Evolutionary conservation across 768 basidiomycete species (phyloP).

Genomic region (Tephrocybe rancida): DNA sequence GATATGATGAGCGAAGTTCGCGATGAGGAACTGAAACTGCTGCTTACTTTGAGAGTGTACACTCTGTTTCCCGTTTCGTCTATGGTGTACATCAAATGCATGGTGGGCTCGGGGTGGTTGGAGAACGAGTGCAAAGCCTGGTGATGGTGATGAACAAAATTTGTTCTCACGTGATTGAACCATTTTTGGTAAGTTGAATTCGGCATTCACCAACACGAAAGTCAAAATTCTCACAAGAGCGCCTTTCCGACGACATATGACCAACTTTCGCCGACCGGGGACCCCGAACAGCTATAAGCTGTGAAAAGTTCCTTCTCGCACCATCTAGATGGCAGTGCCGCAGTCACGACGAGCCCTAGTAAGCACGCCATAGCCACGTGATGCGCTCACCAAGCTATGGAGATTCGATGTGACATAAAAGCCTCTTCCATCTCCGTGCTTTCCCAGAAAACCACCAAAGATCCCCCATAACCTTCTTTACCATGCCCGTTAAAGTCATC

Average conservation of each 20-base stretch:
- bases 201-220: too few relatives aligned
- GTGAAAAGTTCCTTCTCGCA: not conserved
- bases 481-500: slow-evolving; percentile 43
- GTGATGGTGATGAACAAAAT: not conserved
- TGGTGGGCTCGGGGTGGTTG: slow-evolving; percentile 38
- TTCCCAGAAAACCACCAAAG: not conserved
- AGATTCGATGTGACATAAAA: slow-evolving; percentile 1
- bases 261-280: too few relatives aligned
- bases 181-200: not conserved
- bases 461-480: not conserved
- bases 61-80: slow-evolving; percentile 77
- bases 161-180: slow-evolving; percentile 10
- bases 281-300: too few relatives aligned
- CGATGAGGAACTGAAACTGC: not conserved
- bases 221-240: too few relatives aligned
- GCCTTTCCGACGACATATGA: not conserved
- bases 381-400: slow-evolving; percentile 17
- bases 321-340: not conserved
- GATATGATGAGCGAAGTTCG: not conserved
- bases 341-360: not conserved
- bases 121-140: not conserved
- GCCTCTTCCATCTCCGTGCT: not conserved
- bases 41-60: slow-evolving; percentile 88
- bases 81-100: slow-evolving; percentile 97
- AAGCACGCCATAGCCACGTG: slow-evolving; percentile 19